Percentiles rank a stretch among this genome's conserved stretches.
phyloP scores from a whole-genome alignment of 371 early-diverging fungal genomes.

The Mortierella sp. region DNA sequence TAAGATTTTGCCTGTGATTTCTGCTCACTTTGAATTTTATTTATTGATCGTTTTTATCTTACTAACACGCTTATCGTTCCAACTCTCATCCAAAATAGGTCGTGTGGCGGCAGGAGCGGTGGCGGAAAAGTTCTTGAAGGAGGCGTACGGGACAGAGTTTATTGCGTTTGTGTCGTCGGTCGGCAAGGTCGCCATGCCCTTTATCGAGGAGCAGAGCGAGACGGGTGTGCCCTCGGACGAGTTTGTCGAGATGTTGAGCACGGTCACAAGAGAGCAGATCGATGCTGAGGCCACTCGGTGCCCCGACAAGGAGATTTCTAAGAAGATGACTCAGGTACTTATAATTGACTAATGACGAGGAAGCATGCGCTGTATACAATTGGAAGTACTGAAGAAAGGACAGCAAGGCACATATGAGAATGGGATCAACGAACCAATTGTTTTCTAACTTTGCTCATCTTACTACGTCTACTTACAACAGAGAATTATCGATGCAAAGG shows the following conservation, averaged over 20 bases:
- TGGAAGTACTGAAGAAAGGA: not conserved
- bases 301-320: constrained; percentile 73
- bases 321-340: constrained; percentile 76
- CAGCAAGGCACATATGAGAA: not conserved
- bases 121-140: constrained; percentile 93
- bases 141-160: constrained; percentile 89
- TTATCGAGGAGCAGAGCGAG: constrained; percentile 66
- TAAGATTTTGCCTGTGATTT: not conserved
- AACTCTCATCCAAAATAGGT: constrained; percentile 57
- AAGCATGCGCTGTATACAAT: constrained; percentile 56
- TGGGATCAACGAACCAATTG: not conserved
- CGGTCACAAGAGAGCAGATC: constrained; percentile 79
- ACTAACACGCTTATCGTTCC: not conserved
- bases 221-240: constrained; percentile 64
- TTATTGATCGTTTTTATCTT: too few relatives aligned
- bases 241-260: constrained; percentile 76
- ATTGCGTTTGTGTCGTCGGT: constrained; percentile 96
- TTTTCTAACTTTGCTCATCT: not conserved
- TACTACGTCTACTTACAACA: constrained; percentile 14
- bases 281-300: constrained; percentile 84
- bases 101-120: constrained; percentile 97
- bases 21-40: not conserved
- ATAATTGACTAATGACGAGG: constrained; percentile 58
- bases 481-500: constrained; percentile 82
- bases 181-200: constrained; percentile 87